Evolutionary conservation across 495 filamentous ascomycete genomes (phyloP).

Genomic region (Saxophila tyrrhenica): DNA sequence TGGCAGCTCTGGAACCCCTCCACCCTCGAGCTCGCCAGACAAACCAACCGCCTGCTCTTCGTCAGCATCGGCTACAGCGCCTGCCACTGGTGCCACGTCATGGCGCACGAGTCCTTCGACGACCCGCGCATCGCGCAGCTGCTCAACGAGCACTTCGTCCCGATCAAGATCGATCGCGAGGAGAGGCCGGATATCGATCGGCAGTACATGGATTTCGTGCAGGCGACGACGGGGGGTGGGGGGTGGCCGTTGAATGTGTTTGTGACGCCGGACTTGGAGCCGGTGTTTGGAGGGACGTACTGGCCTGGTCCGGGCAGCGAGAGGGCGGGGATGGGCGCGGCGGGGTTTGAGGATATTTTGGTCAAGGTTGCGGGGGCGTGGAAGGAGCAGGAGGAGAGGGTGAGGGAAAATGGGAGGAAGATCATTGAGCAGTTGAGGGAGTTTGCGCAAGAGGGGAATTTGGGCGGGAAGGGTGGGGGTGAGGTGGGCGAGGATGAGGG

Average conservation of each 20-base stretch:
- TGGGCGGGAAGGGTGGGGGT: conserved; percentile 45
- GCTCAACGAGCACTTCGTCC: conserved; percentile 80
- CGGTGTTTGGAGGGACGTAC: conserved; percentile 93
- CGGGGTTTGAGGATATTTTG: conserved; percentile 68
- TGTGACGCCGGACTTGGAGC: conserved; percentile 82
- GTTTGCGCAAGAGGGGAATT: conserved; percentile 77
- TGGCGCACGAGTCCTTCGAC: conserved; percentile 88
- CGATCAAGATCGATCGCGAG: conserved; percentile 87
- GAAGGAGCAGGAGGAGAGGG: conserved; percentile 70
- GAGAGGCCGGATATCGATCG: conserved; percentile 92
- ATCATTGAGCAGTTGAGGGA: conserved; percentile 69
- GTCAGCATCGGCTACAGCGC: conserved; percentile 92
- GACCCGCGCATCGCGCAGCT: conserved; percentile 67
- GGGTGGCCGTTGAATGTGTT: conserved; percentile 98
- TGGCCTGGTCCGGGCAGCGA: conserved; percentile 71
- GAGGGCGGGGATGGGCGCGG: conserved; percentile 22
- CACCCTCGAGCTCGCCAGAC: conserved; percentile 62
- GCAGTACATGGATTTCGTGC: conserved; percentile 97
- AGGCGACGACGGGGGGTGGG: conserved; percentile 82
- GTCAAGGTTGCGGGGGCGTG: conserved; percentile 72
- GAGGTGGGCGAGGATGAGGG: conserved; percentile 34
- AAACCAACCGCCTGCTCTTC: conserved; percentile 76
- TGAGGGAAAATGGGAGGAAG: conserved; percentile 68
- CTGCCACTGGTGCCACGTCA: conserved; percentile 82
- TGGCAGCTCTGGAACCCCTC: conserved; percentile 86